phyloP scores from a whole-genome alignment of 2,329 filamentous ascomycete species.

The Aplosporella prunicola region DNA sequence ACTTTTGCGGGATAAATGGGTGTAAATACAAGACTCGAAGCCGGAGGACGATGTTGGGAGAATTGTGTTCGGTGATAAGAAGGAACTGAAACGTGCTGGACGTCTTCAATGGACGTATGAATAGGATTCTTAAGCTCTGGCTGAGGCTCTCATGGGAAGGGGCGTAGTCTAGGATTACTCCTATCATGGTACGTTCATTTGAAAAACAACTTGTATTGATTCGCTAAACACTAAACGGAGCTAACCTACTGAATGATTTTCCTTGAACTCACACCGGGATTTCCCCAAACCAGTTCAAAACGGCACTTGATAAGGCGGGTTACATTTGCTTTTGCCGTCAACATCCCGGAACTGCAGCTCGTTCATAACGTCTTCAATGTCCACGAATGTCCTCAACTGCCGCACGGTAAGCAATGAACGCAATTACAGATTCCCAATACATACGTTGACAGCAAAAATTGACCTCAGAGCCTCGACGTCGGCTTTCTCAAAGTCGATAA shows the following conservation, averaged over 20 bases:
- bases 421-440: not conserved
- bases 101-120: too few relatives aligned
- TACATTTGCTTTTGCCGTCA: conserved; percentile 1
- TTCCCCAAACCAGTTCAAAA: too few relatives aligned
- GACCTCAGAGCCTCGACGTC: not conserved
- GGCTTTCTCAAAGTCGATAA: conserved; percentile 1
- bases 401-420: too few relatives aligned
- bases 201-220: too few relatives aligned
- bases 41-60: conserved; percentile 11
- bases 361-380: not conserved
- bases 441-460: not conserved
- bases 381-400: conserved; percentile 1
- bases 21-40: conserved; percentile 15
- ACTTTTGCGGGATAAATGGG: conserved; percentile 11
- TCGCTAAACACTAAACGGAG: too few relatives aligned
- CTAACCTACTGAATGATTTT: too few relatives aligned
- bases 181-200: too few relatives aligned
- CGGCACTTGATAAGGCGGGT: not conserved
- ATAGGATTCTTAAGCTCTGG: too few relatives aligned
- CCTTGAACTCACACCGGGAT: too few relatives aligned
- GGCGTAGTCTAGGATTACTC: too few relatives aligned
- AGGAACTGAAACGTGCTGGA: too few relatives aligned
- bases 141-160: too few relatives aligned
- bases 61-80: conserved; percentile 12
- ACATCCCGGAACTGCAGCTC: conserved; percentile 1